Percentiles rank a stretch among this genome's conserved stretches.
phyloP scores from a whole-genome alignment of 805 yeast genomes.

The Zygosaccharomyces kombuchaensis region DNA sequence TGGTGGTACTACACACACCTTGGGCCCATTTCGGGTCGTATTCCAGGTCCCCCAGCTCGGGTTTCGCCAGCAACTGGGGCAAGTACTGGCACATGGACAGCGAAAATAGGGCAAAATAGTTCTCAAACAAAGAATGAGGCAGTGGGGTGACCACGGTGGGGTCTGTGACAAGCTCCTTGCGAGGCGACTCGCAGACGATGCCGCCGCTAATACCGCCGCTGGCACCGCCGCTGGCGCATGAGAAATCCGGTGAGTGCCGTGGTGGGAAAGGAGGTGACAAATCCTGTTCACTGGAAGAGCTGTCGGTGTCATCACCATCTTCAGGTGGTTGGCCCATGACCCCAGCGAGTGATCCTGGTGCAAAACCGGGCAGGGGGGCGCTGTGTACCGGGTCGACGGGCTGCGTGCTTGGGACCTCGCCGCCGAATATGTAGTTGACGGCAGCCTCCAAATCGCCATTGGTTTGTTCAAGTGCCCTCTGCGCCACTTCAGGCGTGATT shows the following conservation, averaged over 20 bases:
- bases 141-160: slow-evolving; percentile 28
- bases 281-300: slow-evolving; percentile 1
- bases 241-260: background rate
- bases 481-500: slow-evolving; percentile 53
- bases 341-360: slow-evolving; percentile 1
- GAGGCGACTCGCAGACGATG: background rate
- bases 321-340: background rate
- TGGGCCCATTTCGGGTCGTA: slow-evolving; percentile 27
- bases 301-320: background rate
- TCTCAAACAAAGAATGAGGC: slow-evolving; percentile 25
- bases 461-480: slow-evolving; percentile 54
- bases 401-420: slow-evolving; percentile 12
- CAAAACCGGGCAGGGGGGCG: slow-evolving; percentile 3
- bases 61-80: slow-evolving; percentile 23
- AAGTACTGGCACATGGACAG: slow-evolving; percentile 22
- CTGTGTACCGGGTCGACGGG: background rate
- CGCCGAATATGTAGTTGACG: slow-evolving; percentile 38
- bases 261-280: background rate
- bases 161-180: slow-evolving; percentile 14
- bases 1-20: slow-evolving; percentile 11
- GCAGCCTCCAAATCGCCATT: slow-evolving; percentile 60
- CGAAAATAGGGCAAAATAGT: slow-evolving; percentile 30
- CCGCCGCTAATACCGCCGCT: background rate
- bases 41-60: slow-evolving; percentile 26
- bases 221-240: background rate